Evolutionary conservation across 129 eudicot species (phyloP), one percentile per base, ranked within the genome.

Genomic region (Silybum marianum): DNA sequence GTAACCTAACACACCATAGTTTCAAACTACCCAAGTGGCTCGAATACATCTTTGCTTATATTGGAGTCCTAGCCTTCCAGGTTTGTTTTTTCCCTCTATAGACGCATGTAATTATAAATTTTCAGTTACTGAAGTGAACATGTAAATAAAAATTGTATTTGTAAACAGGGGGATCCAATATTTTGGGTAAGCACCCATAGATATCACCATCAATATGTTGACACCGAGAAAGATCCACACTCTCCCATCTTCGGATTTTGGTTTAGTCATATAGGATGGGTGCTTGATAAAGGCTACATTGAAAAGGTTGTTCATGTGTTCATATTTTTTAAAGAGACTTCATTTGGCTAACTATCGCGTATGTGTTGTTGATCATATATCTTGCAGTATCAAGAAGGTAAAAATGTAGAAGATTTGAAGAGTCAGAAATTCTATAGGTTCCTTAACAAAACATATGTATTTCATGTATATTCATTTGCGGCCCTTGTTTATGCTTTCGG

Each of bases 11-110:
- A 10, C 70, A 65, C 70, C 70, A 65, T 22, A 65, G 70, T 65
- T 12, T 65, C 70, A 65, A 65, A 65, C 70, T 65, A 9, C 70
- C 70, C 18, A 34, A 19, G 34, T 76, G 72, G 80, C 80, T 76
- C n/a, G 80, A 76, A 19, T 76, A 76, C 58, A 76, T n/a, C 71
- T 76, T 76, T 76, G 72, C 80, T 76, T 76, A 76, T 76, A 32
- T 76, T 28, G 80, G 80, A n/a, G 71, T 76, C 71, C n/a, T 76
- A 60, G 7, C 51, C 32, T 76, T 60, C 22, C 32, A 58, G 80
- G 80, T 76, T 60, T 12, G 34, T 34, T 5, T 62, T 62, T 22
- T 19, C n/a, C 21, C 12, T 19, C 7, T 62, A 19, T 60, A 9
- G n/a, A 13, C 19, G 46, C 46, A 40, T 8, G 46, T 40, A 40